phyloP scores from a whole-genome alignment of 78 protist species.

The Dictyostelium citrinum region DNA sequence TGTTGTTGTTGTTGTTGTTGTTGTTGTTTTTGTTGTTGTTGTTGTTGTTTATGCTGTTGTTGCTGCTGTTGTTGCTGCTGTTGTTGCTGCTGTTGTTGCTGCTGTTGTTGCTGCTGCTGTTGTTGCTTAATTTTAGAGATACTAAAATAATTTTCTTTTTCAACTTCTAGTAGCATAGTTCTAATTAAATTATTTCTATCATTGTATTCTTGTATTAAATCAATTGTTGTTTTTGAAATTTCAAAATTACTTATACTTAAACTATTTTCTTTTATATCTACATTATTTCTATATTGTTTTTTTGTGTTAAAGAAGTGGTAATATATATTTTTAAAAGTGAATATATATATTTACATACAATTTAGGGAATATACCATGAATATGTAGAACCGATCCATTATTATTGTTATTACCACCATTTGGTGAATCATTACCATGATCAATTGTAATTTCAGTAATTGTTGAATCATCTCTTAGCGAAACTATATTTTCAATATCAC shows the following conservation, averaged over 20 bases:
- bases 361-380: constrained; percentile 18
- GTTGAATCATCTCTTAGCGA: constrained; percentile 2
- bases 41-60: background rate
- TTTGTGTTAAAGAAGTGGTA: background rate
- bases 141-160: background rate
- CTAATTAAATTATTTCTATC: constrained; percentile 9
- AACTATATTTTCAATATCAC: constrained; percentile 2
- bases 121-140: background rate
- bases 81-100: background rate
- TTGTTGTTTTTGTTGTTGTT: background rate
- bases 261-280: background rate
- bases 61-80: background rate
- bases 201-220: constrained; percentile 6
- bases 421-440: background rate
- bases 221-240: background rate
- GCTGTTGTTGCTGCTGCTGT: constrained; percentile 6
- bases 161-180: constrained; percentile 5
- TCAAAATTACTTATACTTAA: background rate
- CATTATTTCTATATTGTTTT: background rate
- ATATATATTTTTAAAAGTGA: background rate
- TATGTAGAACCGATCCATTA: background rate
- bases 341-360: background rate
- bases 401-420: background rate
- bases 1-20: background rate
- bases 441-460: background rate